Percentiles rank a stretch among this genome's conserved stretches.
These are phyloP conservation scores for Russula dissimulans DNA, from an alignment of 768 basidiomycete genomes.

Conservation along the genomic window DNA sequence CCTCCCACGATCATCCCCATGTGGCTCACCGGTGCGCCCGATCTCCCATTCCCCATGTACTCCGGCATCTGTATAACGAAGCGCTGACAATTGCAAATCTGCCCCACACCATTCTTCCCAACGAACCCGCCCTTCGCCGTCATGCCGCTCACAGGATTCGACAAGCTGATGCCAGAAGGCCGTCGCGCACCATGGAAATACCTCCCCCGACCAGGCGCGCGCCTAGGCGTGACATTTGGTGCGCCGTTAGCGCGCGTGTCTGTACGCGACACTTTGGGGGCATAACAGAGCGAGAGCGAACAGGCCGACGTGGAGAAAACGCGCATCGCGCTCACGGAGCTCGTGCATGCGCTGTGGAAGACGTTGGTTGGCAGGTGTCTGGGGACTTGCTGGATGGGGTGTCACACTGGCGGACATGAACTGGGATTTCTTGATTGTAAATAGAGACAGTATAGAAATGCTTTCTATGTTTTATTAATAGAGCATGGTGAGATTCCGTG, in stretches of 20 bases:
- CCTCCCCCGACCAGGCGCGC: constrained; percentile 51
- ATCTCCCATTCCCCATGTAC: background rate
- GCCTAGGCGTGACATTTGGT: constrained; percentile 73
- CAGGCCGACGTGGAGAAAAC: constrained; percentile 2
- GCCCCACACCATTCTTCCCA: no score
- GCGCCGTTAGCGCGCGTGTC: constrained; percentile 47
- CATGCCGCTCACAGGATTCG: constrained; percentile 45
- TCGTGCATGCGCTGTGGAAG: constrained; percentile 27
- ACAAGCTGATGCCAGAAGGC: constrained; percentile 87
- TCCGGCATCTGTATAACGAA: background rate
- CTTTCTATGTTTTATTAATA: background rate
- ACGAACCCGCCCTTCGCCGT: background rate
- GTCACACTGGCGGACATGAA: background rate
- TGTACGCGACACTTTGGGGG: constrained; percentile 24
- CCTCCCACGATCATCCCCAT: constrained; percentile 82
- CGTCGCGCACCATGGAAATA: constrained; percentile 67
- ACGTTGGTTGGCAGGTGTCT: constrained; percentile 21
- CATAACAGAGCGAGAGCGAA: background rate
- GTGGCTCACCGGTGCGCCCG: constrained; percentile 71
- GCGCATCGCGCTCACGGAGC: constrained; percentile 26
- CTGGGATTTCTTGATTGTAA: background rate
- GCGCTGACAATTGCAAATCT: no score
- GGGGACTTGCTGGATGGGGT: constrained; percentile 7
- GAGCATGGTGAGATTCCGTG: no score
- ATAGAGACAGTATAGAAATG: background rate